Base-by-base conservation (phyloP, 805 yeast genomes). In the Kluyveromyces wickerhamii region DNA sequence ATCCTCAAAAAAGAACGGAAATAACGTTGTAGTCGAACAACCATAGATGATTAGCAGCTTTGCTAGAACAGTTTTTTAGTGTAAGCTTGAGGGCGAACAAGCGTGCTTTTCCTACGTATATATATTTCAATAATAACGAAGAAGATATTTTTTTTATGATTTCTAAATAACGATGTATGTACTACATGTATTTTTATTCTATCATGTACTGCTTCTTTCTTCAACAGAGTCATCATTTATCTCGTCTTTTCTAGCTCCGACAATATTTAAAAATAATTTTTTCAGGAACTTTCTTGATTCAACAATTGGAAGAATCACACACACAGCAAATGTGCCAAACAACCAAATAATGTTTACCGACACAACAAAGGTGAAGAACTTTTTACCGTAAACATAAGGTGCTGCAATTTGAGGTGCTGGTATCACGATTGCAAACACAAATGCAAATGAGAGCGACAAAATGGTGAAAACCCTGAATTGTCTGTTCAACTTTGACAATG, bases 1-100 rank as follows among this genome's bases (percentile, higher is more conserved):
- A 44, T 79, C 92, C 39, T 73, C 85, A 24, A 47, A 62, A 12
- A 59, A 67, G 21, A 63, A 68, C 37, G 84, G 83, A 49, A 56
- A 60, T 34, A 55, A 67, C 29, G 72, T 74, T 19, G 58, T 52
- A 34, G 72, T 77, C 21, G 74, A 67, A 39, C 41, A 33, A 24
- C 39, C 40, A 31, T 40, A n/a, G n/a, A n/a, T n/a, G n/a, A n/a
- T n/a, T n/a, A n/a, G n/a, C n/a, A n/a, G n/a, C n/a, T n/a, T n/a
- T n/a, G n/a, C n/a, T n/a, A n/a, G n/a, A n/a, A n/a, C n/a, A n/a
- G n/a, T n/a, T n/a, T n/a, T n/a, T n/a, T n/a, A n/a, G n/a, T n/a
- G n/a, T n/a, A n/a, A n/a, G n/a, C n/a, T n/a, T n/a, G n/a, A n/a
- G n/a, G n/a, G n/a, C n/a, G n/a, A n/a, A n/a, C n/a, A n/a, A n/a